Conservation (phyloP, 1,284 basidiomycete genomes). For the Cutaneotrichosporon dermatis region DNA sequence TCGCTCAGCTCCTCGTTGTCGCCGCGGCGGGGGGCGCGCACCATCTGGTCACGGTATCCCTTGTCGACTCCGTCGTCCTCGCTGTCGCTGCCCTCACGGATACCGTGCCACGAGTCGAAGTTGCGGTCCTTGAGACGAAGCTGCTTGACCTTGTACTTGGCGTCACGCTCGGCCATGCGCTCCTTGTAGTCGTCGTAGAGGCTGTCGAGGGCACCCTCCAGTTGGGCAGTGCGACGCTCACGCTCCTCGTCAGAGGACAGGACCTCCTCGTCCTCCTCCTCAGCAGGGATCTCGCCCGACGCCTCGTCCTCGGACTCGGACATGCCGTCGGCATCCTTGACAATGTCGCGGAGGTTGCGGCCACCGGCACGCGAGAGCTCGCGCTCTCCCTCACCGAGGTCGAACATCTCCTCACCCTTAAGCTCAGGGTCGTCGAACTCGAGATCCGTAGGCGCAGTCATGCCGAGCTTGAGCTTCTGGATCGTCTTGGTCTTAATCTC, state of each 20-base stretch:
- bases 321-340: conserved; percentile 51
- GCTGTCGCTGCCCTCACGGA: conserved; percentile 49
- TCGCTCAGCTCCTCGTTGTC: conserved; percentile 55
- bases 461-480: conserved; percentile 92
- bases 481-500: conserved; percentile 83
- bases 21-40: conserved; percentile 27
- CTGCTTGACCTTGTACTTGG: conserved; percentile 85
- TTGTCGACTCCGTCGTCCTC: conserved; percentile 48
- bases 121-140: conserved; percentile 69
- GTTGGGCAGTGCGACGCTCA: conserved; percentile 58
- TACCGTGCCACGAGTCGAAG: conserved; percentile 70
- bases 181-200: conserved; percentile 85
- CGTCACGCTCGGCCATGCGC: conserved; percentile 75
- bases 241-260: conserved; percentile 67
- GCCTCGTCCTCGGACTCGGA: conserved; percentile 49
- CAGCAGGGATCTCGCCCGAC: conserved; percentile 11
- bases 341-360: conserved; percentile 52
- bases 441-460: conserved; percentile 95
- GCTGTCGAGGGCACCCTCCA: conserved; percentile 82
- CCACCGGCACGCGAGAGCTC: conserved; percentile 52
- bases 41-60: conserved; percentile 30
- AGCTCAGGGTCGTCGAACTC: conserved; percentile 69
- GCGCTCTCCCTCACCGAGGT: conserved; percentile 63
- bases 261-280: conserved; percentile 51
- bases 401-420: conserved; percentile 69